Base-by-base conservation (phyloP, 495 filamentous ascomycete species). In the Lasiosphaeria hispida region DNA sequence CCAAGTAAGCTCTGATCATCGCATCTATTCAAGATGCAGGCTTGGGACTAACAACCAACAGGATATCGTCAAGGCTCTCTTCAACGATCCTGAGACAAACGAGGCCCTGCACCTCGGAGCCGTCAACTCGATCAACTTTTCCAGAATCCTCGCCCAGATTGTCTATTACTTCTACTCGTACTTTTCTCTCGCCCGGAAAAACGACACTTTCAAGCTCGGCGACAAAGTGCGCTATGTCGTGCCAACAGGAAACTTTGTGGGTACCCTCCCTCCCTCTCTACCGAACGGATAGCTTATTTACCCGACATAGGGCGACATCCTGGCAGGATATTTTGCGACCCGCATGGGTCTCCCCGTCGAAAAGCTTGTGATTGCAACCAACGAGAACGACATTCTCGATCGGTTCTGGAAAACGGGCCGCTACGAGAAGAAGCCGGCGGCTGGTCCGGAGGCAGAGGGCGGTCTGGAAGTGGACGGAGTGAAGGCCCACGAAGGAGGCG, bases 51-150 rank as follows among this genome's bases (percentile, higher is more conserved):
- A 53, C 38, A 39, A 6, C 4, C 10, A 45, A 37, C 58, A 88
- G 84, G 93, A 96, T 67, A 90, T 91, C 52, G 89, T 98, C 63
- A 98, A 98, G 77, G 86, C 87, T 0, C 81, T 98, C 18, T 98
- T 97, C 68, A 86, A 80, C 42, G 92, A 96, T 66, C 77, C 88
- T 6, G 78, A 85, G 10, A 84, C 86, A 63, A 95, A 93, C 73
- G 71, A 76, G 57, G 83, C 79, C 2, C 83, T 89, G 62, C 88
- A 87, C 53, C 86, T 96, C 14, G 89, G 85, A 7, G 91, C 92
- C 17, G 85, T 96, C 33, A 97, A 96, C 74, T 90, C 86, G 19
- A 96, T 96, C 70, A 96, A 96, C 76, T 92, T 83, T 77, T 85
- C 91, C 13, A 77, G 93, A 56, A 97, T 98, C 58, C 81, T 97